Conservation (phyloP, 768 basidiomycete genomes). For the Mycena vulgaris region DNA sequence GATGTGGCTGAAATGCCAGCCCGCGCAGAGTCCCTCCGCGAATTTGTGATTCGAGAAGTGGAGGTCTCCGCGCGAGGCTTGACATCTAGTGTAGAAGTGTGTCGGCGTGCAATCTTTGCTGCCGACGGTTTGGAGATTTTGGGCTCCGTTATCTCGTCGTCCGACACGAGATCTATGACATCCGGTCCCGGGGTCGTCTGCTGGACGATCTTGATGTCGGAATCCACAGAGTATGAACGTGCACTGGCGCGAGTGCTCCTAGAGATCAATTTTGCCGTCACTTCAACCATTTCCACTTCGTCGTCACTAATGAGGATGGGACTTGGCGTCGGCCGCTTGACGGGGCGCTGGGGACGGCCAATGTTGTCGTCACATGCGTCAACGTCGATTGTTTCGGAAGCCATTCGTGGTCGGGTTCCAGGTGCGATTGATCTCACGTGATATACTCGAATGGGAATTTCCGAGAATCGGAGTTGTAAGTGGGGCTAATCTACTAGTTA, state of each 20-base stretch:
- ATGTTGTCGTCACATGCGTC: neutral
- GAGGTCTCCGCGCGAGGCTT: neutral
- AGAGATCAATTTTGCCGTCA: conserved; percentile 7
- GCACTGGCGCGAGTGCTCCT: neutral
- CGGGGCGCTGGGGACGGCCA: neutral
- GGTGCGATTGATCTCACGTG: neutral
- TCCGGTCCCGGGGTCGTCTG: neutral
- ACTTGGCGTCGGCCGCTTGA: neutral
- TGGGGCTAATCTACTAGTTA: neutral
- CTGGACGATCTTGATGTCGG: neutral
- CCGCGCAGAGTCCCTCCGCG: neutral
- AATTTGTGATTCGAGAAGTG: neutral
- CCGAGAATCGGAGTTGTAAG: no score
- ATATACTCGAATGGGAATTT: neutral
- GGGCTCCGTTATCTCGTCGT: conserved; percentile 25
- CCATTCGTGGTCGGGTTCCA: neutral
- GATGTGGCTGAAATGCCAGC: neutral
- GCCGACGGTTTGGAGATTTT: neutral
- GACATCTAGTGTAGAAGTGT: neutral
- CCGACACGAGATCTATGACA: conserved; percentile 27
- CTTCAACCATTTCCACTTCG: conserved; percentile 4
- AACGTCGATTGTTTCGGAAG: conserved; percentile 2
- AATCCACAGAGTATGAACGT: conserved; percentile 1
- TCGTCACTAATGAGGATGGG: conserved; percentile 32
- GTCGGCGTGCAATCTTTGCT: neutral